Conservation (phyloP, 2,329 filamentous ascomycete genomes). For the Arthrobotrys musiformis region DNA sequence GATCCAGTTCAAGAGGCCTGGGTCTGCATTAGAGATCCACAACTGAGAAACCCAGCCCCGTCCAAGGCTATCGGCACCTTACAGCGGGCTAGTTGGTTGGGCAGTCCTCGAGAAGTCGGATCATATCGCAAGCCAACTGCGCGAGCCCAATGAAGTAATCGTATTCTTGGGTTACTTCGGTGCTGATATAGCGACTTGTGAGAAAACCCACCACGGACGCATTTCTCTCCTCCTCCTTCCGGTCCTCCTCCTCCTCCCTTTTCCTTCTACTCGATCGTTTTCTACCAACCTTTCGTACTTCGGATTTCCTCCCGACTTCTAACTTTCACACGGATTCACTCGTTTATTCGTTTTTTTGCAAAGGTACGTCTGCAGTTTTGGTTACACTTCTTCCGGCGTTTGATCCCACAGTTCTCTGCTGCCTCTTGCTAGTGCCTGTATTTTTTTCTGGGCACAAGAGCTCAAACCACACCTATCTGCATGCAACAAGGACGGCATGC, state of each 20-base stretch:
- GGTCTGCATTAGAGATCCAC: constrained; percentile 48
- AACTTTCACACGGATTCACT: constrained; percentile 38
- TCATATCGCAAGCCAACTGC: constrained; percentile 54
- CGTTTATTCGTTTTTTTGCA: constrained; percentile 34
- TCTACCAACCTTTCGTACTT: constrained; percentile 24
- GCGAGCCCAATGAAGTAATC: constrained; percentile 41
- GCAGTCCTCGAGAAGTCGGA: constrained; percentile 51
- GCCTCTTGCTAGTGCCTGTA: not conserved
- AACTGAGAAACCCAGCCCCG: constrained; percentile 48
- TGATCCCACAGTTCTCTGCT: not conserved
- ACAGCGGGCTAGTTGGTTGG: constrained; percentile 29
- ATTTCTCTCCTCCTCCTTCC: constrained; percentile 24
- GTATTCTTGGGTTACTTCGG: constrained; percentile 34
- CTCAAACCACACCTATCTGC: constrained; percentile 28
- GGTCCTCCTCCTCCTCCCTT: constrained; percentile 17
- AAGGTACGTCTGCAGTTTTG: constrained; percentile 33
- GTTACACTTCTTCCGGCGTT: constrained; percentile 35
- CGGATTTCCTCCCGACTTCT: constrained; percentile 33
- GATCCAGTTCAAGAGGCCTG: constrained; percentile 27
- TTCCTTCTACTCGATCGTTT: constrained; percentile 22
- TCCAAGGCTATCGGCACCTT: constrained; percentile 39
- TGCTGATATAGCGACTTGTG: constrained; percentile 48
- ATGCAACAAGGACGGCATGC: constrained; percentile 37
- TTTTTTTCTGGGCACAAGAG: constrained; percentile 18
- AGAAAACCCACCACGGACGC: constrained; percentile 31